Evolutionary conservation across 768 basidiomycete genomes (phyloP).

Genomic region (Lactifluus pinguis): DNA sequence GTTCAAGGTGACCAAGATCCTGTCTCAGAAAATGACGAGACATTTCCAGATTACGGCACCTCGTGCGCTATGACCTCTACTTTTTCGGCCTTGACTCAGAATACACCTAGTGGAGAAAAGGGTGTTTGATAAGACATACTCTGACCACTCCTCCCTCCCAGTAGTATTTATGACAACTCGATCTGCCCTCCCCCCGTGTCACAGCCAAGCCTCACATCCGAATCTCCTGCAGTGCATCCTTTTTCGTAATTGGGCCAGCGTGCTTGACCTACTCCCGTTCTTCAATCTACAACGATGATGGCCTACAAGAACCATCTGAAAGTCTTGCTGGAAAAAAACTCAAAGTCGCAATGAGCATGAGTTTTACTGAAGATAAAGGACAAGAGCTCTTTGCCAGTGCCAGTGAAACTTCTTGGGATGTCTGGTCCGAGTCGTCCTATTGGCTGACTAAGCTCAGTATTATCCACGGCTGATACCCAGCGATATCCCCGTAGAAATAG

Average conservation of each 20-base stretch:
- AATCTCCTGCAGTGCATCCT: background rate
- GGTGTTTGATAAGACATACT: background rate
- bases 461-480: too few relatives aligned
- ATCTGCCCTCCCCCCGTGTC: background rate
- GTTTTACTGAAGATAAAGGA: too few relatives aligned
- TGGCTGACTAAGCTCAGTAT: too few relatives aligned
- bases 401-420: too few relatives aligned
- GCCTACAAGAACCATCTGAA: too few relatives aligned
- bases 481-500: too few relatives aligned
- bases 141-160: background rate
- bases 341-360: too few relatives aligned
- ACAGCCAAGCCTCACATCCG: background rate
- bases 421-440: too few relatives aligned
- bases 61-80: background rate
- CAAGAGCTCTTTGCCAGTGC: too few relatives aligned
- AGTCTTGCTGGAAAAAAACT: too few relatives aligned
- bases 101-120: background rate
- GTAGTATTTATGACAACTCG: background rate
- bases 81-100: background rate
- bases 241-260: too few relatives aligned
- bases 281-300: background rate
- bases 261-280: too few relatives aligned
- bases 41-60: background rate
- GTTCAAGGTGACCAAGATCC: background rate
- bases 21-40: background rate